Evolutionary conservation across 495 filamentous ascomycete genomes (phyloP).

Genomic region (Lasiosphaeria miniovina): DNA sequence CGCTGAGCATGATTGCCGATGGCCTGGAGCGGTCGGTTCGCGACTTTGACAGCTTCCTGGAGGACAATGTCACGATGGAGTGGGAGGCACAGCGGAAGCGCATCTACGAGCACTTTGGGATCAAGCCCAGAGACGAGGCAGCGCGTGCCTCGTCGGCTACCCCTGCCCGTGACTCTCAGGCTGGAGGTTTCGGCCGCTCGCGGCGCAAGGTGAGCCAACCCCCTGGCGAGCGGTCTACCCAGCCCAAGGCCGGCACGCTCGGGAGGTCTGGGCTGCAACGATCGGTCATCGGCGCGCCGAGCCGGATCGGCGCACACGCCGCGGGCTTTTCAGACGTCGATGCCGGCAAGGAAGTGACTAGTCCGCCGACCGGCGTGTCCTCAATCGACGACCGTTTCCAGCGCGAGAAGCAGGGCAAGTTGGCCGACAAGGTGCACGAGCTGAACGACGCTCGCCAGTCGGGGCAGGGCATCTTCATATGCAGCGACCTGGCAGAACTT

Average conservation of each 20-base stretch:
- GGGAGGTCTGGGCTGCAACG: constrained; percentile 69
- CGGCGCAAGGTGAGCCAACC: constrained; percentile 47
- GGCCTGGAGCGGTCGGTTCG: constrained; percentile 78
- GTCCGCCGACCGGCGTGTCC: constrained; percentile 29
- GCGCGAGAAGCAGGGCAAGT: constrained; percentile 75
- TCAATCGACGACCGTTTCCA: constrained; percentile 67
- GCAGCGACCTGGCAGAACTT: constrained; percentile 68
- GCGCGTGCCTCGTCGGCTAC: constrained; percentile 35
- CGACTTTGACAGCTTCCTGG: constrained; percentile 89
- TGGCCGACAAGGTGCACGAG: constrained; percentile 69
- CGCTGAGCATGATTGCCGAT: constrained; percentile 84
- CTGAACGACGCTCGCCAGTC: constrained; percentile 71
- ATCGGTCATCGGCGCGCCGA: constrained; percentile 80
- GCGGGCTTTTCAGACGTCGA: constrained; percentile 65
- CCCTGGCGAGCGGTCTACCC: constrained; percentile 34
- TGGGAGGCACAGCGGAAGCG: constrained; percentile 90
- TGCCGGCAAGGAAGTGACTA: constrained; percentile 48
- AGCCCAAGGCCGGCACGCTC: constrained; percentile 59
- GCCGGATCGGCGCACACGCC: constrained; percentile 53
- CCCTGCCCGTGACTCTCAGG: constrained; percentile 51
- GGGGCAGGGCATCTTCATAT: constrained; percentile 61
- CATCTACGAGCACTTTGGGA: constrained; percentile 95
- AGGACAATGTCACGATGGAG: constrained; percentile 90
- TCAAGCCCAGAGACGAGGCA: constrained; percentile 61
- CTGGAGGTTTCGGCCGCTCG: constrained; percentile 52